phyloP scores from a whole-genome alignment of 1,284 basidiomycete species.

The Gymnopus androsaceus region DNA sequence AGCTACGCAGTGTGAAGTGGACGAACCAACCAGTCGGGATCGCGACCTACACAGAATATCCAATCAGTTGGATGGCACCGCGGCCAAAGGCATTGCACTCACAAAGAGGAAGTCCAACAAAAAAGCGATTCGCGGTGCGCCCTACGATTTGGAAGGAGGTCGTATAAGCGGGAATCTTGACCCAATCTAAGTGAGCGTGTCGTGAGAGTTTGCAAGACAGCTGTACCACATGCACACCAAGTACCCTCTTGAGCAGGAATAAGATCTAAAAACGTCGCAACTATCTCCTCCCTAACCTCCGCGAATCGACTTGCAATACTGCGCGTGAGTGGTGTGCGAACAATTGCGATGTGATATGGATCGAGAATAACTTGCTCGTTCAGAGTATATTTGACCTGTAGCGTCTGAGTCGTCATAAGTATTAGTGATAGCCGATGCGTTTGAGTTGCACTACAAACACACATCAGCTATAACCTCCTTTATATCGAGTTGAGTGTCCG shows the following conservation, averaged over 20 bases:
- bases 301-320: slow-evolving; percentile 37
- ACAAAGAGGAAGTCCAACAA: slow-evolving; percentile 40
- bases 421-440: slow-evolving; percentile 22
- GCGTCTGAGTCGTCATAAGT: slow-evolving; percentile 1
- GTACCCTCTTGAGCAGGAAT: slow-evolving; percentile 11
- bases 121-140: slow-evolving; percentile 31
- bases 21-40: too few species aligned
- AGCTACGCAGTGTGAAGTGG: too few species aligned
- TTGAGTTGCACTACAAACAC: neutral
- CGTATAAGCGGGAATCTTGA: slow-evolving; percentile 21
- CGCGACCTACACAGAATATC: neutral
- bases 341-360: slow-evolving; percentile 15
- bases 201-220: neutral
- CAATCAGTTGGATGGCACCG: neutral
- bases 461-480: slow-evolving; percentile 28
- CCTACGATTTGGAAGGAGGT: slow-evolving; percentile 24
- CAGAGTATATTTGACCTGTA: slow-evolving; percentile 18
- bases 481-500: slow-evolving; percentile 34
- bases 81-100: neutral
- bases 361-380: slow-evolving; percentile 17
- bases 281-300: slow-evolving; percentile 40
- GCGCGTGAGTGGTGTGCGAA: slow-evolving; percentile 35
- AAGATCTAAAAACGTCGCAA: slow-evolving; percentile 20
- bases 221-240: neutral
- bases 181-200: slow-evolving; percentile 32